Percentiles rank a stretch among this genome's conserved stretches.
These are phyloP conservation scores for Novymonas esmeraldas DNA, from an alignment of 208 protist species.

Conservation along the genomic window DNA sequence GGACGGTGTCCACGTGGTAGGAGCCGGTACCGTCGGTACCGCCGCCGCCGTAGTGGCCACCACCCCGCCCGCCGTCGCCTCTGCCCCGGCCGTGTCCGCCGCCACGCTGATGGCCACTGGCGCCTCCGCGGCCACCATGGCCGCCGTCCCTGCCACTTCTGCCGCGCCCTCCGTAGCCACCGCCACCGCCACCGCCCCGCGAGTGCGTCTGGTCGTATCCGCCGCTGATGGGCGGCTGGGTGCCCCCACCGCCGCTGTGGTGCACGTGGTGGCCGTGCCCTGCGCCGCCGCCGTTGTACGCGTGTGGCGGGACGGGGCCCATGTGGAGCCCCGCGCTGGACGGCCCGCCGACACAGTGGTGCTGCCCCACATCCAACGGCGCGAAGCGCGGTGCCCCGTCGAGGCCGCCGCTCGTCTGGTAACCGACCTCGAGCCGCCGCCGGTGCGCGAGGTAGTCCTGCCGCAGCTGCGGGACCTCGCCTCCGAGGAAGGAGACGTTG, in stretches of 20 bases:
- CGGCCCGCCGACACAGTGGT: slow-evolving; percentile 13
- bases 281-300: slow-evolving; percentile 13
- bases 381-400: slow-evolving; percentile 75
- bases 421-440: slow-evolving; percentile 50
- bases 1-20: slow-evolving; percentile 7
- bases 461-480: slow-evolving; percentile 74
- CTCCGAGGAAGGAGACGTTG: slow-evolving; percentile 56
- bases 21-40: slow-evolving; percentile 2
- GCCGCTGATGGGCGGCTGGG: slow-evolving; percentile 14
- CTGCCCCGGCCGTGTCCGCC: slow-evolving; percentile 6
- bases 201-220: background rate
- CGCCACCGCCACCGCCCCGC: slow-evolving; percentile 16
- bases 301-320: too few relatives aligned
- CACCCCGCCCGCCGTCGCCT: slow-evolving; percentile 12
- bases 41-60: slow-evolving; percentile 18
- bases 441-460: slow-evolving; percentile 65
- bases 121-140: slow-evolving; percentile 10
- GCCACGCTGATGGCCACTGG: background rate
- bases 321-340: too few relatives aligned
- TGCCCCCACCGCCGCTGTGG: slow-evolving; percentile 8
- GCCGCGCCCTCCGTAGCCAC: background rate
- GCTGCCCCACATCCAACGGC: slow-evolving; percentile 51
- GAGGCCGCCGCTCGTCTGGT: slow-evolving; percentile 54
- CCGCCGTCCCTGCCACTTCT: slow-evolving; percentile 12
- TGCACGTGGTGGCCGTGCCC: background rate